phyloP scores from a whole-genome alignment of 192 early-diverging fungal genomes.

The Allomyces macrogynus region DNA sequence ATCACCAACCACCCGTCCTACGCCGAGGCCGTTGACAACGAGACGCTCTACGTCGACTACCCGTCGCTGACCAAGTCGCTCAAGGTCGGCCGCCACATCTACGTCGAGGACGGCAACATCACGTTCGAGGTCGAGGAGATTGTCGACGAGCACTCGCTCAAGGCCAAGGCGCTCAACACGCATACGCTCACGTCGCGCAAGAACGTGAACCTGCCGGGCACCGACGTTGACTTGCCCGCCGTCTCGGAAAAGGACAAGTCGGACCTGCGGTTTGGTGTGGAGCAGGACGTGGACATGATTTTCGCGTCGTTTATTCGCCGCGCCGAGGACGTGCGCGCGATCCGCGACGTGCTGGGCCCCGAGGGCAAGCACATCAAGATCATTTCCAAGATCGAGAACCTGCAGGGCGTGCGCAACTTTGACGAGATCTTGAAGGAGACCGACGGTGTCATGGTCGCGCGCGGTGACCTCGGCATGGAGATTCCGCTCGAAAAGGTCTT shows the following conservation, averaged over 20 bases:
- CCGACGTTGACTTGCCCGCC: constrained; percentile 78
- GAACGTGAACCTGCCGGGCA: constrained; percentile 87
- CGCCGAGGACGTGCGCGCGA: constrained; percentile 72
- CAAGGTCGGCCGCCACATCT: constrained; percentile 49
- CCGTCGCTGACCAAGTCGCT: constrained; percentile 57
- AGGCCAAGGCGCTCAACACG: constrained; percentile 60
- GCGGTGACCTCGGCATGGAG: constrained; percentile 95
- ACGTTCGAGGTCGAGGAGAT: constrained; percentile 77
- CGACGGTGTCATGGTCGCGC: constrained; percentile 97
- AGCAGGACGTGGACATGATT: constrained; percentile 83
- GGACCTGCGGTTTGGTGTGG: constrained; percentile 78
- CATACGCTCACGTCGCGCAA: constrained; percentile 79
- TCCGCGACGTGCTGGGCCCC: constrained; percentile 64
- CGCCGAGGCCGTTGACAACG: constrained; percentile 32
- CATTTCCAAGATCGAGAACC: constrained; percentile 93
- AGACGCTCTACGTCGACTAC: constrained; percentile 64
- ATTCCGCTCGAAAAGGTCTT: constrained; percentile 84
- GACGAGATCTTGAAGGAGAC: constrained; percentile 84
- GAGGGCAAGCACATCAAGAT: constrained; percentile 76
- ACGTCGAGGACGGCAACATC: constrained; percentile 88
- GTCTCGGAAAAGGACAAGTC: constrained; percentile 85
- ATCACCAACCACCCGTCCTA: constrained; percentile 47
- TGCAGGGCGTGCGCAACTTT: constrained; percentile 96
- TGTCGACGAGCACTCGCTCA: constrained; percentile 23
- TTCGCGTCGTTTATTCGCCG: constrained; percentile 94